These are phyloP conservation scores for Priceomyces medius DNA, from an alignment of 805 yeast genomes.

Conservation along the genomic window DNA sequence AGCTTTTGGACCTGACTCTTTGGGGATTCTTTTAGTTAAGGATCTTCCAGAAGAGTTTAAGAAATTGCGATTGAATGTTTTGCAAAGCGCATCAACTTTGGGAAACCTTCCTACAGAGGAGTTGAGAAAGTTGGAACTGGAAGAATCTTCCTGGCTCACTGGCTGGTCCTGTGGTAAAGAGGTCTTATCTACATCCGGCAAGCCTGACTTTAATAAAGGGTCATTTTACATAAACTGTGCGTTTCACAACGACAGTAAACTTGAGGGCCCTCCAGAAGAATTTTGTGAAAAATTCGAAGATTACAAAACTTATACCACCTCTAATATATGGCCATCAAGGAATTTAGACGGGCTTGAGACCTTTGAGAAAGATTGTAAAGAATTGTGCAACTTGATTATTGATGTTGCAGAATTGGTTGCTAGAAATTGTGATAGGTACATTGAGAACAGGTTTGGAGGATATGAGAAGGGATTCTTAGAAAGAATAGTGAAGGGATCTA, in stretches of 20 bases:
- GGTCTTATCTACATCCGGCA: conserved; percentile 37
- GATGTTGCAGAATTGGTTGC: conserved; percentile 51
- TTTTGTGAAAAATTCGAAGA: conserved; percentile 30
- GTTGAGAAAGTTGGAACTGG: conserved; percentile 42
- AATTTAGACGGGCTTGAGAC: conserved; percentile 19
- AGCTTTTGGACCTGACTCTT: conserved; percentile 57
- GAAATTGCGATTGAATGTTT: conserved; percentile 41
- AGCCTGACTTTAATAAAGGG: conserved; percentile 53
- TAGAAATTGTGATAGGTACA: conserved; percentile 50
- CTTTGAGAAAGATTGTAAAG: conserved; percentile 38
- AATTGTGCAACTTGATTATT: conserved; percentile 45
- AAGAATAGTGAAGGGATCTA: conserved; percentile 46
- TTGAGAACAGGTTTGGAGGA: conserved; percentile 22
- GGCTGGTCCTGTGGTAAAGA: conserved; percentile 67
- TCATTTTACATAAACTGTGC: conserved; percentile 61
- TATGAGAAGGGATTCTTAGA: conserved; percentile 41
- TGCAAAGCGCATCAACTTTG: conserved; percentile 41
- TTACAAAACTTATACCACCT: conserved; percentile 44
- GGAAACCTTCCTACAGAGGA: conserved; percentile 37
- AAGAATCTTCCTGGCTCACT: conserved; percentile 51
- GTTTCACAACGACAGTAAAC: conserved; percentile 40
- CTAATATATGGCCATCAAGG: conserved; percentile 52
- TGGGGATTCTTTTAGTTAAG: conserved; percentile 52
- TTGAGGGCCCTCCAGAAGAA: conserved; percentile 47
- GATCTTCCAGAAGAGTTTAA: conserved; percentile 40